Evolutionary conservation across 1,284 basidiomycete species (phyloP).

Genomic region (Tilletia indica): DNA sequence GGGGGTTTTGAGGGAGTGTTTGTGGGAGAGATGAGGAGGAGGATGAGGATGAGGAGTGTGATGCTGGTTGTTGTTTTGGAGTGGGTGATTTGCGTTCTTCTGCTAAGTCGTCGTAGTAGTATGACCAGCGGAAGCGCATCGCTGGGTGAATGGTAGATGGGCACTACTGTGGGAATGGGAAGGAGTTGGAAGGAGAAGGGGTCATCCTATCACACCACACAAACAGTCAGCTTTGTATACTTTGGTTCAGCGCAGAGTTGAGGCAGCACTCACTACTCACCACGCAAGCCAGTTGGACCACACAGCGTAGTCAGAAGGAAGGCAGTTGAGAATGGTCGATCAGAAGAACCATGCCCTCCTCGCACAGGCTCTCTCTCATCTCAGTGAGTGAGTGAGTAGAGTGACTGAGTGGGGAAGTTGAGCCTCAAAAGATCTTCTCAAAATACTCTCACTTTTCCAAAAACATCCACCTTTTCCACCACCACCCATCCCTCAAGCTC

Average conservation of each 20-base stretch:
- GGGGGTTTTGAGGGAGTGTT: conserved; percentile 1
- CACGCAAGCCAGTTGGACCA: too few relatives aligned
- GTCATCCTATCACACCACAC: not conserved
- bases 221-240: not conserved
- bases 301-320: too few relatives aligned
- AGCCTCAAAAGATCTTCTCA: not conserved
- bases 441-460: not conserved
- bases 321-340: not conserved
- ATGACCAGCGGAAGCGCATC: conserved; percentile 14
- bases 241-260: too few relatives aligned
- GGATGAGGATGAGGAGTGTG: not conserved
- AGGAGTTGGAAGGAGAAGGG: too few relatives aligned
- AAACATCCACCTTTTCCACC: not conserved
- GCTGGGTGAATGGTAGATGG: too few relatives aligned
- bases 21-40: not conserved
- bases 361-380: too few relatives aligned
- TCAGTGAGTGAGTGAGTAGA: too few relatives aligned
- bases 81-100: not conserved
- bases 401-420: too few relatives aligned
- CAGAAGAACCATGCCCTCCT: not conserved
- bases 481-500: not conserved
- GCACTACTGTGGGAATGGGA: too few relatives aligned
- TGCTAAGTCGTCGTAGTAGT: conserved; percentile 15
- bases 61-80: not conserved
- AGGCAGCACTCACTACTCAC: too few relatives aligned